Percentiles rank a stretch among this genome's conserved stretches.
phyloP scores from a whole-genome alignment of 768 basidiomycete species.

The Kwoniella sp. region DNA sequence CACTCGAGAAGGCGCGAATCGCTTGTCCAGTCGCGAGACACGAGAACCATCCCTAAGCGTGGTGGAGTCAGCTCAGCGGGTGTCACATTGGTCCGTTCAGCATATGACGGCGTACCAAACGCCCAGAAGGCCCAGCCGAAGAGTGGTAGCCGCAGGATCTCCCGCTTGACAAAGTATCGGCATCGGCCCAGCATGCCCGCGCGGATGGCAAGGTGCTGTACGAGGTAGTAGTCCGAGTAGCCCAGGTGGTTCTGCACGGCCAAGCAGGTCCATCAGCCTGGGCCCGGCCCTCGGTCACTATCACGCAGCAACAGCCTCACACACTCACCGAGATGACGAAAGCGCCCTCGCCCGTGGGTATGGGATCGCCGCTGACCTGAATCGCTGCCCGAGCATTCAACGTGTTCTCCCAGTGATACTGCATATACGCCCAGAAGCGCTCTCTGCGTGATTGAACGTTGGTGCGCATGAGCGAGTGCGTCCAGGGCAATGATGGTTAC shows the following conservation, averaged over 20 bases:
- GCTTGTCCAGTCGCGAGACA: conserved; percentile 36
- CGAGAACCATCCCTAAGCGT: conserved; percentile 38
- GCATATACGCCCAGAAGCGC: conserved; percentile 38
- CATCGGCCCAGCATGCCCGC: conserved; percentile 33
- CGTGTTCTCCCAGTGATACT: conserved; percentile 28
- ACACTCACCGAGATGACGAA: conserved; percentile 30
- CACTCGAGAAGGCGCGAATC: conserved; percentile 26
- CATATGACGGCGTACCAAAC: conserved; percentile 10
- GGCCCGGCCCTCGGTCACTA: no score
- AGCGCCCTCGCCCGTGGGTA: conserved; percentile 28
- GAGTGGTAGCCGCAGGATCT: conserved; percentile 30
- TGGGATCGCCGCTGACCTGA: conserved; percentile 19
- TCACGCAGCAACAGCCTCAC: background rate
- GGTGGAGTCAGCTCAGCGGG: no score
- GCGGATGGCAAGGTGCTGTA: conserved; percentile 23
- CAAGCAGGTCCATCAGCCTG: no score
- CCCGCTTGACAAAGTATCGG: conserved; percentile 37
- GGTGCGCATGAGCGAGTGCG: background rate
- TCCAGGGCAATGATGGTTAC: background rate
- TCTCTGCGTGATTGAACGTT: conserved; percentile 12
- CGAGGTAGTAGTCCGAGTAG: conserved; percentile 34
- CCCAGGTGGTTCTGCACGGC: conserved; percentile 35
- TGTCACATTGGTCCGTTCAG: no score
- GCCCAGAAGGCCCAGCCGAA: conserved; percentile 39
- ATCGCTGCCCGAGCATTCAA: conserved; percentile 22